Evolutionary conservation across 345 rosid species (phyloP), one percentile per base, ranked within the genome.

Genomic region (Gossypium stocksii): DNA sequence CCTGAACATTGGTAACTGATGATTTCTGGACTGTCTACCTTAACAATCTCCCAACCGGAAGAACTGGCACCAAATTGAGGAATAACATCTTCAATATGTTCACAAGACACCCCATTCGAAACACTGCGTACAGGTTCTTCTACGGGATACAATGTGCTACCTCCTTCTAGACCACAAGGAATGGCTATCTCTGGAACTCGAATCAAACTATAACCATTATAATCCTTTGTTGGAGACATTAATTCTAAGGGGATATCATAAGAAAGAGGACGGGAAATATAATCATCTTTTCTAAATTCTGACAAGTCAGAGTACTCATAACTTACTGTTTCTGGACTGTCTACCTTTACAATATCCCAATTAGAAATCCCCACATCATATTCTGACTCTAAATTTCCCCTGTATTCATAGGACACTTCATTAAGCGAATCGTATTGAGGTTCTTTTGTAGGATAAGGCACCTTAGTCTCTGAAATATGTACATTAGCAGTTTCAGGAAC

Each of bases 41-140:
- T 72, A 70, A 81, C 73, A 69, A 77, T 76, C 80, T 82, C 81
- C 77, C 75, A 74, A 73, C 77, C 72, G 52, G 83, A 78, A 66
- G 65, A 67, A 29, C 23, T 52, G 22, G 20, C 48, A 60, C 58
- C 77, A 73, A 45, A 41, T 70, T 22, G 45, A 29, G 63, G 62
- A 77, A 59, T 60, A 57, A 74, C 66, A 71, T 58, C 77, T 64
- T 83, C 83, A 70, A 20, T 48, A 10, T 74, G 60, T 62, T 83
- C 86, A 71, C 56, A 57, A 14, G 67, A 72, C 58, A 34, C 61
- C 22, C 62, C 73, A 54, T 73, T 45, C 11, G 67, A 66, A 77
- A 15, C 66, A 75, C 78, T 76, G 67, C 62, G 51, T 25, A 77
- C 69, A 67, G 71, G 70, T 29, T 79, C 83, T 75, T 79, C 48